Conservation (phyloP, 495 filamentous ascomycete species). For the Tuber borchii region DNA sequence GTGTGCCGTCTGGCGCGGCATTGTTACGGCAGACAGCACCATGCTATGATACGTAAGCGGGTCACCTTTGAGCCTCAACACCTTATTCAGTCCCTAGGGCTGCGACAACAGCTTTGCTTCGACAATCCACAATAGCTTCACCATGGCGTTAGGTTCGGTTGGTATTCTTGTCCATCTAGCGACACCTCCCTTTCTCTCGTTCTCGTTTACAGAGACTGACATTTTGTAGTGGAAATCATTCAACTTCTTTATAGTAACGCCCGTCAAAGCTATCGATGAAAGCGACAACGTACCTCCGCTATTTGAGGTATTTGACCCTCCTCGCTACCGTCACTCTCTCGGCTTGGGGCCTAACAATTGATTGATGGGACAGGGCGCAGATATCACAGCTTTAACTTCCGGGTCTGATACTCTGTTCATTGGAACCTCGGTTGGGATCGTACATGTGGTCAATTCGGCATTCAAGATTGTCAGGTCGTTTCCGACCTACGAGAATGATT, state of each 20-base stretch:
- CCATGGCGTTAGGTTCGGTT: slow-evolving; percentile 3
- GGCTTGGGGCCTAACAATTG: slow-evolving; percentile 31
- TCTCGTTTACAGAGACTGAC: neutral
- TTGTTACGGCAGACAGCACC: neutral
- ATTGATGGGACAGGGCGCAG: slow-evolving; percentile 49
- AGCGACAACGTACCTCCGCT: slow-evolving; percentile 51
- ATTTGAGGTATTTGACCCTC: slow-evolving; percentile 54
- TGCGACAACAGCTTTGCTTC: neutral
- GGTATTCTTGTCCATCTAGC: neutral
- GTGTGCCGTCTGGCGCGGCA: neutral
- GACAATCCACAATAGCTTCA: neutral
- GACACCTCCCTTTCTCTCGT: neutral
- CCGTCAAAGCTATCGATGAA: slow-evolving; percentile 72
- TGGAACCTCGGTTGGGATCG: slow-evolving; percentile 71
- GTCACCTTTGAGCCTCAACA: neutral
- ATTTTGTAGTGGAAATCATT: slow-evolving; percentile 85
- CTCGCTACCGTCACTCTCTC: slow-evolving; percentile 50
- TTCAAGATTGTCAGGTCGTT: slow-evolving; percentile 86
- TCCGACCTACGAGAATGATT: slow-evolving; percentile 63
- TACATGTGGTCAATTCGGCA: slow-evolving; percentile 74
- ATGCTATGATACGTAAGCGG: neutral
- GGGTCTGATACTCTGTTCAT: slow-evolving; percentile 88
- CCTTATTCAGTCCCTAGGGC: neutral
- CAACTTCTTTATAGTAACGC: slow-evolving; percentile 94
- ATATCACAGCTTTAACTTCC: slow-evolving; percentile 64